phyloP scores from a whole-genome alignment of 164 flowering plant genomes.

The Paratinospora sagittata region DNA sequence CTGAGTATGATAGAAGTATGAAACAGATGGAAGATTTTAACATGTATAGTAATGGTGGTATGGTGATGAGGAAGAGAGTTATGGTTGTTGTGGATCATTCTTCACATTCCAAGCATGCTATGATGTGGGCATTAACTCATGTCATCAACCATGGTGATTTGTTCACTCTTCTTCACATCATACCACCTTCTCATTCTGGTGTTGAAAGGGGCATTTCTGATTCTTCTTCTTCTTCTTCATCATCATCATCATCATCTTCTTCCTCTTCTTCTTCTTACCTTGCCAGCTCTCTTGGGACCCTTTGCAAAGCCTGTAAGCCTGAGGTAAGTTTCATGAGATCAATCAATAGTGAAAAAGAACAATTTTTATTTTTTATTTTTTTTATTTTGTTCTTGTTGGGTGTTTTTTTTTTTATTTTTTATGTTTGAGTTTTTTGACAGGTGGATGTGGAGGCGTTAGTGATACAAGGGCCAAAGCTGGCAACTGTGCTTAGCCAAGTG shows the following conservation, averaged over 20 bases:
- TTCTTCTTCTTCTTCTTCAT: constrained; percentile 14
- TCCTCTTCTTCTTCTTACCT: constrained; percentile 34
- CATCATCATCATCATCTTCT: too few species aligned
- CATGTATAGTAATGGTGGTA: constrained; percentile 27
- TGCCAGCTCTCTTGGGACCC: constrained; percentile 65
- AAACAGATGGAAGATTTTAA: constrained; percentile 48
- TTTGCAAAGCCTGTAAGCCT: constrained; percentile 81
- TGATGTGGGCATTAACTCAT: constrained; percentile 97
- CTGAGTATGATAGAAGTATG: constrained; percentile 25
- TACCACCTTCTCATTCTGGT: constrained; percentile 29
- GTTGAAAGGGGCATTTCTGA: background rate
- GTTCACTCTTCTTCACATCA: constrained; percentile 70
- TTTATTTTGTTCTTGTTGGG: background rate
- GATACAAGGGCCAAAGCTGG: constrained; percentile 74
- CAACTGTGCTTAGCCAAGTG: constrained; percentile 81
- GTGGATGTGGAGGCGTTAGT: constrained; percentile 84
- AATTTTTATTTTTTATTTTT: background rate
- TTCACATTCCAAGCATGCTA: constrained; percentile 63
- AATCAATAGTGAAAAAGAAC: background rate
- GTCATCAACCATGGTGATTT: constrained; percentile 73
- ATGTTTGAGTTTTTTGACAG: constrained; percentile 25
- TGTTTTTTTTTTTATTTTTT: constrained; percentile 4
- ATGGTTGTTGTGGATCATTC: constrained; percentile 77
- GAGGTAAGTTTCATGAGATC: constrained; percentile 39
- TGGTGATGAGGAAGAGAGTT: constrained; percentile 64